Base-by-base conservation (phyloP, 1,284 basidiomycete genomes). In the Dichomitus squalens region DNA sequence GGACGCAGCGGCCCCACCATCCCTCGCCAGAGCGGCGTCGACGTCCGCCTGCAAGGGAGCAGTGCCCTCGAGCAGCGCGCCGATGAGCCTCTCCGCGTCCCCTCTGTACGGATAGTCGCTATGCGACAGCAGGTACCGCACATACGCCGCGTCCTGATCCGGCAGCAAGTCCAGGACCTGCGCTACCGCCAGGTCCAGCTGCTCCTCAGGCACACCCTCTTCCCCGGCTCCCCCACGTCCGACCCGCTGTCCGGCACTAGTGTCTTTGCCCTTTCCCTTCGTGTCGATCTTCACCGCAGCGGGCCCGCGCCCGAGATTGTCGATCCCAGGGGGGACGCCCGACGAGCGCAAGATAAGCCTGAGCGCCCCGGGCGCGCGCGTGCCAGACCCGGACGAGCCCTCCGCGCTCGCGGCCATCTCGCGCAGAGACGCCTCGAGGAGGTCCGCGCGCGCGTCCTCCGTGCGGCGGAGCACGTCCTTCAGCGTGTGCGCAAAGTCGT, bases 121-220 rank as follows among this genome's bases (percentile, higher is more conserved):
- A 57, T 82, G 78, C 9, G 63, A 56, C 7, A 93, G 77, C 8
- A 91, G 73, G 20, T 76, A 76, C 35, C 80, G 79, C 49, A 92
- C 72, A 61, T 92, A 87, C 1, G 68, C 66, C 0, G 79, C 74
- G 0, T 79, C 69, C 18, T 81, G 73, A 47, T 89, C 81, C 0
- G 90, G 87, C 21, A 93, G 75, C 60, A 92, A 82, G 63, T 90
- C 88, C 14, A 90, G 76, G 6, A 92, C 83, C 64, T 90, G 86
- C 0, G 79, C 75, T 21, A 88, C 74, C 52, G 86, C 81, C 23
- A 80, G 54, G 46, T 88, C 84, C 6, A 87, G 68, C 58, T 57
- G 53, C 38, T 59, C 61, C n/a, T 58, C 54, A n/a, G 52, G 35
- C 2, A 55, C 41, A 1, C 16, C 41, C 1, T 29, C 11, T 9